Evolutionary conservation across 2,329 filamentous ascomycete genomes (phyloP), one percentile per base, ranked within the genome.

Genomic region (Cryphonectria naterciae): DNA sequence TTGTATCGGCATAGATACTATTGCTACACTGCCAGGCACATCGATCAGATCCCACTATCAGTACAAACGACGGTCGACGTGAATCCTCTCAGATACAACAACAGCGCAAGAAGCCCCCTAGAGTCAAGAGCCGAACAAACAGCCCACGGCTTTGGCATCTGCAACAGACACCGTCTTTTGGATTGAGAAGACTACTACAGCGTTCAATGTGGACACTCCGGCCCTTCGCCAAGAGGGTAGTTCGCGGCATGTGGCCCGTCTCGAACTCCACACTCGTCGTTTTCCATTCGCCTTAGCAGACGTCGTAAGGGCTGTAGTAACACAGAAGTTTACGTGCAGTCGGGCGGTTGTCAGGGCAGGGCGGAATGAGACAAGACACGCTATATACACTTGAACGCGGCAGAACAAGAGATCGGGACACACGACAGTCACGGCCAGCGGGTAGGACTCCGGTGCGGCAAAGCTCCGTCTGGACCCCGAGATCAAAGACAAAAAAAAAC

Each of bases 201-300:
- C 54, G 1, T 49, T n/a, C 28, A 19, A 58, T 58, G 54, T 58
- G 54, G 54, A 58, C 54, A 58, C 54, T 19, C 28, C 13, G 8
- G 54, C n/a, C 52, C 54, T 17, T 32, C 28, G 54, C 54, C 54
- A 58, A 58, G 54, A 58, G 15, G 54, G 54, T 35, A 58, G 54
- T 58, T 58, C 54, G 54, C 25, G 54, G 25, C 4, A 7, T 15
- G 22, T 19, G 28, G 25, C 13, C 35, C 54, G 28, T 32, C 25
- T 58, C 4, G 22, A 49, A 32, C 25, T 15, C 54, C 54, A 58
- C 54, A 58, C 25, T 35, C 25, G 13, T 58, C 25, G 25, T 32
- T 17, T 56, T 58, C 28, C 25, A 28, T 35, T 19, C 8, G 19
- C 22, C 46, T 49, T 49, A n/a, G 22, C 46, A 58, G 54, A 28